Base-by-base conservation (phyloP, 208 protist species). In the Acanthamoeba quina region DNA sequence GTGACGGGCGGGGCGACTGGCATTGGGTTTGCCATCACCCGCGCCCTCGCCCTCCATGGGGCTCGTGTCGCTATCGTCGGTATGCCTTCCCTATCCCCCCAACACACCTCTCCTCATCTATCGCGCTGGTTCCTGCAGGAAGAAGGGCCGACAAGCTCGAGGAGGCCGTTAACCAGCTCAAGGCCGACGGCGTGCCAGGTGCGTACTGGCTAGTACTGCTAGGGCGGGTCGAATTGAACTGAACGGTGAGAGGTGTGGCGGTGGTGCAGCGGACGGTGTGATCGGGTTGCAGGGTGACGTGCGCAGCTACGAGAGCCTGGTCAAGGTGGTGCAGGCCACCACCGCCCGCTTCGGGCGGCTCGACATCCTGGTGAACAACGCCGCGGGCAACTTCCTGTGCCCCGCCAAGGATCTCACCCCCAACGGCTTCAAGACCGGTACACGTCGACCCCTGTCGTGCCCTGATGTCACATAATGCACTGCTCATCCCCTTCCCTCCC, bases 1-100 rank as follows among this genome's bases (percentile, higher is more conserved):
- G 58, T 96, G 11, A 96, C 95, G n/a, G 95, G 95, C n/a, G 95
- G 95, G 34, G 94, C 92, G 62, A 94, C 93, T 31, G 95, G 95
- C 47, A 96, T 96, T 29, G 76, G 95, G 9, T 92, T 96, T 56
- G 95, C 37, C 21, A 96, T 96, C 80, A 47, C 54, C 34, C 58
- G 37, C 9, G 21, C n/a, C 13, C 66, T 94, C 19, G 70, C 60
- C 49, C 15, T 72, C 17, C 95, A 95, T 56, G 95, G 94, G 3
- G 93, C 94, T 37, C 17, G 34, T 13, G 37, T 93, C 10, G 92
- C 54, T 34, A 94, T 95, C 29, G 41, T 44, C 9, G 88, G 94
- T 80, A 7, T 24, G 44, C 29, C 37, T 31, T 24, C 19, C 37
- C 26, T 5, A 78, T 21, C 13, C n/a, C 31, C 70, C 5, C 19